phyloP scores from a whole-genome alignment of 2,329 filamentous ascomycete species.

The Endoconidiophora laricicola region DNA sequence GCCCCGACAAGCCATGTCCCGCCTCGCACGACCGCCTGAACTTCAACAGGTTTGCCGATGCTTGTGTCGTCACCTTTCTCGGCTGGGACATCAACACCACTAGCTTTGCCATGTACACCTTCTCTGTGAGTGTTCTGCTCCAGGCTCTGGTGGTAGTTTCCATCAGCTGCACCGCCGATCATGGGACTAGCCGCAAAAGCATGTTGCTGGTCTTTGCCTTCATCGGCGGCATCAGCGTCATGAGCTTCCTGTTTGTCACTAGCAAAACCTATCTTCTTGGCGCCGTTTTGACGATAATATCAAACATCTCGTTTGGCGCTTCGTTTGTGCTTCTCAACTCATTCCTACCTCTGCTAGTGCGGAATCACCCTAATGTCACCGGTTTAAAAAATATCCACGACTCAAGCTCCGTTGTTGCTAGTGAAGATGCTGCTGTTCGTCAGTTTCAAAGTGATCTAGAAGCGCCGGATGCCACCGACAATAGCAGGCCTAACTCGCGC shows the following conservation, averaged over 20 bases:
- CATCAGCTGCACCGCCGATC: slow-evolving; percentile 90
- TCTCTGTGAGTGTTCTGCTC: slow-evolving; percentile 76
- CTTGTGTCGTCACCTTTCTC: slow-evolving; percentile 70
- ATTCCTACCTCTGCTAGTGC: slow-evolving; percentile 78
- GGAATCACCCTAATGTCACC: slow-evolving; percentile 50
- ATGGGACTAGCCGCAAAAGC: slow-evolving; percentile 80
- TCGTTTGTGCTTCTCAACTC: slow-evolving; percentile 93
- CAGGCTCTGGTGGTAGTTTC: slow-evolving; percentile 87
- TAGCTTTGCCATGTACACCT: slow-evolving; percentile 97
- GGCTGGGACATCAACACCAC: slow-evolving; percentile 86
- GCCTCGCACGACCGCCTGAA: slow-evolving; percentile 38
- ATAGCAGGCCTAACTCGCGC: slow-evolving; percentile 23
- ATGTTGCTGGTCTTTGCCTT: slow-evolving; percentile 75
- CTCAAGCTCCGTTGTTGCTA: not conserved
- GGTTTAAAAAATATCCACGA: slow-evolving; percentile 4
- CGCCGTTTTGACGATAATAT: slow-evolving; percentile 69
- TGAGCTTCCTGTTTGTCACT: slow-evolving; percentile 69
- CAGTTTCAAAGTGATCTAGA: not conserved
- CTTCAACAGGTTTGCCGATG: slow-evolving; percentile 20
- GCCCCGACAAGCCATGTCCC: slow-evolving; percentile 59
- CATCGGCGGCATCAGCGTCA: slow-evolving; percentile 64
- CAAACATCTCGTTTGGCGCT: slow-evolving; percentile 86
- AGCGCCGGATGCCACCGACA: slow-evolving; percentile 14
- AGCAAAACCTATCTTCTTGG: slow-evolving; percentile 65
- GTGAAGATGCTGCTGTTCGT: not conserved